Conservation (phyloP, 1,284 basidiomycete species). For the Tylopilus orsonianus region DNA sequence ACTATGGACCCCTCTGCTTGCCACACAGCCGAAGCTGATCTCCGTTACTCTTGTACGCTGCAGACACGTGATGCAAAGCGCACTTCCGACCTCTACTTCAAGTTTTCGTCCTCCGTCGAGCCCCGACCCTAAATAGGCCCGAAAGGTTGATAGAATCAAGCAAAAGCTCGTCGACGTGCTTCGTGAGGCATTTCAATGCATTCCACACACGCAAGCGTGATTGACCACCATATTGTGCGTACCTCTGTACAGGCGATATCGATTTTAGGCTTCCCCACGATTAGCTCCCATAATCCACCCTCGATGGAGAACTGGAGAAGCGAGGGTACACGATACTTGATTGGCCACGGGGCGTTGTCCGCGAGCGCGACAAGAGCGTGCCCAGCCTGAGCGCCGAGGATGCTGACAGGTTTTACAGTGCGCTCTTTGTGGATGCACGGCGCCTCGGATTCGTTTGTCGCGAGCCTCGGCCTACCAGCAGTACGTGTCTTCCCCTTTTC, state of each 20-base stretch:
- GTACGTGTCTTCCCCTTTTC: too few relatives aligned
- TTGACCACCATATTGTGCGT: rapidly evolving
- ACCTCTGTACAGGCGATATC: conserved; percentile 4
- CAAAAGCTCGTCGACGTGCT: conserved; percentile 13
- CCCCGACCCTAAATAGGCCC: not conserved
- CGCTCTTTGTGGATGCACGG: conserved; percentile 1
- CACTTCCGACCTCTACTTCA: not conserved
- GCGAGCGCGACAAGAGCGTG: conserved; percentile 8
- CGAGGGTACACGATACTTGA: conserved; percentile 12
- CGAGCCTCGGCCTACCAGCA: too few relatives aligned
- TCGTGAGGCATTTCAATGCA: conserved; percentile 1
- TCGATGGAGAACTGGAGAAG: not conserved
- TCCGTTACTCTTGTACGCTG: too few relatives aligned
- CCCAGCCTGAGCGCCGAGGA: conserved; percentile 6
- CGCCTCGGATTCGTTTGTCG: conserved; percentile 9
- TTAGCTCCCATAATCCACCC: conserved; percentile 14
- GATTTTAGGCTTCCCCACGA: conserved; percentile 3
- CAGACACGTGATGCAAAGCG: not conserved
- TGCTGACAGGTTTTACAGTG: conserved; percentile 3
- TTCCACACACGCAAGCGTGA: too few relatives aligned
- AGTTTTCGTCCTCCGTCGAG: not conserved
- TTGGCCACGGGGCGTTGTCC: conserved; percentile 6
- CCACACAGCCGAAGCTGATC: too few relatives aligned
- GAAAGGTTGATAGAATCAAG: conserved; percentile 6
- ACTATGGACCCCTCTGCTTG: too few relatives aligned